These are phyloP conservation scores for Flueggea neowawraea DNA, from an alignment of 441 rosid species.

Conservation along the genomic window DNA sequence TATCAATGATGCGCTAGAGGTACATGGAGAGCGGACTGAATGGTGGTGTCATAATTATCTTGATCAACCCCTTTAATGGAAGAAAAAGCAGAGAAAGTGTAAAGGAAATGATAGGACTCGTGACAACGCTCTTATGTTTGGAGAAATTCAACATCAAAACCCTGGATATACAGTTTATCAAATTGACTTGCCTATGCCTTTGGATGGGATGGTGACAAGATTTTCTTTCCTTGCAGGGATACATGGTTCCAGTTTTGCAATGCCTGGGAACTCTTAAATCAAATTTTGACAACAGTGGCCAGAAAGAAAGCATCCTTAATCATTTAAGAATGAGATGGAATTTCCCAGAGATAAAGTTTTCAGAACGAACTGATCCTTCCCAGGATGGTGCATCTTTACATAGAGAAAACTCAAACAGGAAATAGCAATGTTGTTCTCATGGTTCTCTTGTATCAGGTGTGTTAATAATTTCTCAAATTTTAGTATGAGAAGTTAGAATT, in stretches of 20 bases:
- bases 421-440: conserved; percentile 9
- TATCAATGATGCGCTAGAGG: too few species aligned
- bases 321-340: conserved; percentile 58
- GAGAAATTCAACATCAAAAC: not conserved
- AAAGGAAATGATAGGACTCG: too few species aligned
- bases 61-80: too few species aligned
- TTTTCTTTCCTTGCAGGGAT: conserved; percentile 48
- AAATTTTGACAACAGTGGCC: conserved; percentile 36
- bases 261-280: conserved; percentile 67
- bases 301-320: conserved; percentile 33
- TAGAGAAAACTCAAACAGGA: conserved; percentile 18
- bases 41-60: too few species aligned
- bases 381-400: conserved; percentile 11
- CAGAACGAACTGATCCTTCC: conserved; percentile 12
- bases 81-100: too few species aligned
- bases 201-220: conserved; percentile 2
- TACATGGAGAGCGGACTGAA: too few species aligned
- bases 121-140: too few species aligned
- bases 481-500: not conserved
- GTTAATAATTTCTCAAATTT: not conserved
- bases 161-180: not conserved
- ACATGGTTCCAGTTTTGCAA: conserved; percentile 71
- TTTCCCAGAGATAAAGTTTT: conserved; percentile 32
- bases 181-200: conserved; percentile 5
- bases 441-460: conserved; percentile 11